Base-by-base conservation (phyloP, 1,284 basidiomycete species). In the Leccinum pachyderme region DNA sequence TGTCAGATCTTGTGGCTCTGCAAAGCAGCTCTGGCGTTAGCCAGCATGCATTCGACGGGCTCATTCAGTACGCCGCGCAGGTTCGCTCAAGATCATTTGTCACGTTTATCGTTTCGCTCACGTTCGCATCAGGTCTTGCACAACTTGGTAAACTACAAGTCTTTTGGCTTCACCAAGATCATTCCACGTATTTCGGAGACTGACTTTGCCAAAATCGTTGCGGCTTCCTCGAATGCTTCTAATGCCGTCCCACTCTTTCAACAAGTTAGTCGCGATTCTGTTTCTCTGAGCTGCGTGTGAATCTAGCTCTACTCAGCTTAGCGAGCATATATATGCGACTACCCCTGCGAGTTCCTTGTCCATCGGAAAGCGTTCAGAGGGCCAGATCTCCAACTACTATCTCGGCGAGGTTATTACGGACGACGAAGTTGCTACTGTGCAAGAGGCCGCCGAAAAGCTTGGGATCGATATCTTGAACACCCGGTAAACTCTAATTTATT, bases 121-220 rank as follows among this genome's bases (percentile, higher is more conserved):
- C 1, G 4, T n/a, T 12, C 18, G 6, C 25, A 11, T 28, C 18
- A 91, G 88, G 82, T 84, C 32, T 66, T 91, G 55, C 86, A 84
- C 69, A 93, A 93, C 64, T 74, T 92, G 33, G 84, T 83, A 22
- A 92, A 92, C 71, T 92, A 83, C 73, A 87, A 81, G 67, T 82
- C 80, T 3, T 93, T 93, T 61, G 91, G 91, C 0, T 89, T 88
- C 64, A 89, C 88, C 46, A 93, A 93, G 72, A 87, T 93, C 61
- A 70, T 91, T 52, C 91, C 91, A 29, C 86, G 91, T 33, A 64
- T 88, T 37, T 64, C 82, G 4, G 64, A 77, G 35, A 77, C 73
- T 15, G 83, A 81, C 61, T 92, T 93, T 65, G 80, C 77, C 44
- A 76, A 76, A 9, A 81, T 89, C 27, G 75, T 92, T 13, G 70